phyloP scores from a whole-genome alignment of 306 rosid species.

The Cyclanthera cordifolia region DNA sequence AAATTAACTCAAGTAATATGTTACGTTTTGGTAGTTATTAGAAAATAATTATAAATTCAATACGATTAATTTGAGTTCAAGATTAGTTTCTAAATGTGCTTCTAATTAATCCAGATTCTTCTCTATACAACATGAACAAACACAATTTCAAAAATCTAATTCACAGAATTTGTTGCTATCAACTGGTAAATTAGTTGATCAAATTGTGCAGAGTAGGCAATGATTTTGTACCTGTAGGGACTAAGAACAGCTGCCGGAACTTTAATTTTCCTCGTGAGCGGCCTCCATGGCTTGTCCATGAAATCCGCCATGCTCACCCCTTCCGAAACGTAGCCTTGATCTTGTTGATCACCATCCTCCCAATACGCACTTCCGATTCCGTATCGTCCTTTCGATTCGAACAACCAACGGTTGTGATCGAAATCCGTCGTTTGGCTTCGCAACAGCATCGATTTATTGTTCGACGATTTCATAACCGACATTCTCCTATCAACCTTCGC shows the following conservation, averaged over 20 bases:
- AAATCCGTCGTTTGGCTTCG: constrained; percentile 73
- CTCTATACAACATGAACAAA: too few species aligned
- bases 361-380: constrained; percentile 81
- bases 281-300: constrained; percentile 83
- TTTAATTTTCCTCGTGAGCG: constrained; percentile 53
- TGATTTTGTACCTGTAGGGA: constrained; percentile 58
- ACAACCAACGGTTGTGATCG: constrained; percentile 83
- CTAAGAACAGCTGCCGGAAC: constrained; percentile 48
- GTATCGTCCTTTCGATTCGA: constrained; percentile 62
- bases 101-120: too few species aligned
- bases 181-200: background rate
- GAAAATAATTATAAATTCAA: too few species aligned
- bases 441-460: constrained; percentile 55
- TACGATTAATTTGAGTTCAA: too few species aligned
- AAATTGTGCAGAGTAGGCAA: too few species aligned
- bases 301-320: constrained; percentile 61
- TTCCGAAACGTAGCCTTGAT: constrained; percentile 24
- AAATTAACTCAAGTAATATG: too few species aligned
- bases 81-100: too few species aligned
- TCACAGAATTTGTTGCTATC: background rate
- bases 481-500: constrained; percentile 48
- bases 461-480: constrained; percentile 45
- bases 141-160: background rate
- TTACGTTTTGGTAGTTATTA: too few species aligned
- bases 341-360: constrained; percentile 33